phyloP scores from a whole-genome alignment of 306 rosid genomes.

The Cucurbita maxima region DNA sequence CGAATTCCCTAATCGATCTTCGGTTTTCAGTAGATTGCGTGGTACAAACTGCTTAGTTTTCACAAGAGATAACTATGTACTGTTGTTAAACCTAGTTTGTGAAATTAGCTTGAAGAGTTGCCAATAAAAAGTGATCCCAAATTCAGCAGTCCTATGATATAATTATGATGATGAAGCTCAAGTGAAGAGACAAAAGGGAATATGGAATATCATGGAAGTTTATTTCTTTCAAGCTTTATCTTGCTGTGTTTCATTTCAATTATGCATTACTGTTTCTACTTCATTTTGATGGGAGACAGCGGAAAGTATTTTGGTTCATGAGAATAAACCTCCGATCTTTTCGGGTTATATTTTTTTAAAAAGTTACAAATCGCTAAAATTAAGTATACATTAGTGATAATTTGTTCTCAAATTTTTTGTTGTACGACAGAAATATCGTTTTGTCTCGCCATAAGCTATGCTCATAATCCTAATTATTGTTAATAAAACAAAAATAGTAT shows the following conservation, averaged over 20 bases:
- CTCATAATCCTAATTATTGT: too few relatives aligned
- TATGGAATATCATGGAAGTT: neutral
- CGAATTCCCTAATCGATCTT: neutral
- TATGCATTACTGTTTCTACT: neutral
- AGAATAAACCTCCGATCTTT: too few relatives aligned
- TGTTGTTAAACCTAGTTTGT: neutral
- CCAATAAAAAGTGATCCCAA: neutral
- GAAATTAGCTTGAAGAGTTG: slow-evolving; percentile 1
- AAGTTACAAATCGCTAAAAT: too few relatives aligned
- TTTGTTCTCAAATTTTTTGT: too few relatives aligned
- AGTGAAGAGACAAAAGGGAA: neutral
- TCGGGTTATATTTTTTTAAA: too few relatives aligned
- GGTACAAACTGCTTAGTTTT: neutral
- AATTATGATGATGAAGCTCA: neutral
- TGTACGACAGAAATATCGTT: too few relatives aligned
- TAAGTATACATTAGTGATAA: too few relatives aligned
- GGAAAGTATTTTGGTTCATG: too few relatives aligned
- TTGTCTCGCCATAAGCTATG: too few relatives aligned
- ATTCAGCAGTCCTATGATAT: neutral
- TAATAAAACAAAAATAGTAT: neutral
- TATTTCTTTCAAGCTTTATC: neutral
- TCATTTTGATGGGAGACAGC: too few relatives aligned
- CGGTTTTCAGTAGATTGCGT: neutral
- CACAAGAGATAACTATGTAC: neutral
- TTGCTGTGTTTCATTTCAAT: neutral